Percentiles rank a stretch among this genome's conserved stretches.
Conservation (phyloP, 169 alveolate genomes). For the Condylostoma magnum region DNA sequence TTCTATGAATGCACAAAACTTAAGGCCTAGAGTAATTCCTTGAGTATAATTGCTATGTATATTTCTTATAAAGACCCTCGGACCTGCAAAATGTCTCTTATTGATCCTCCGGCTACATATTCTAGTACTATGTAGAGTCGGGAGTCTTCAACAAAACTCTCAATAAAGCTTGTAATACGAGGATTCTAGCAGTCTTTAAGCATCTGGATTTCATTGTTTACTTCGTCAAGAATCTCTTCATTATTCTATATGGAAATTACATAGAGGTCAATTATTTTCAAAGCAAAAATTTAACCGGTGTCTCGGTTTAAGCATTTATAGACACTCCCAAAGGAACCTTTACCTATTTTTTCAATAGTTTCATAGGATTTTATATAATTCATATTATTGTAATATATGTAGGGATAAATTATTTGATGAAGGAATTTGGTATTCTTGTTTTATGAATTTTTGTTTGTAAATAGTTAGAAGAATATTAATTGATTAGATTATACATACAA, state of each 20-base stretch:
- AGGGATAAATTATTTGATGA: too few relatives aligned
- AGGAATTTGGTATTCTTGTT: too few relatives aligned
- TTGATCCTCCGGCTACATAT: conserved; percentile 6
- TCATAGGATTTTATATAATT: too few relatives aligned
- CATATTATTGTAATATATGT: too few relatives aligned
- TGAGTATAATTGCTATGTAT: background rate
- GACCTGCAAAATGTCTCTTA: conserved; percentile 11
- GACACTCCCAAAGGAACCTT: conserved; percentile 39
- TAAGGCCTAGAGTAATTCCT: background rate
- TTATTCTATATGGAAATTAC: background rate
- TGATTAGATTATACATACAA: too few relatives aligned
- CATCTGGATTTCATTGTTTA: background rate
- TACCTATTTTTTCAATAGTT: conserved; percentile 30
- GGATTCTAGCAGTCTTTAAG: background rate
- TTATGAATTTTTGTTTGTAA: too few relatives aligned
- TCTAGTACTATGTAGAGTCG: background rate
- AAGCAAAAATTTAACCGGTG: conserved; percentile 27
- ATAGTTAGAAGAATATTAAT: too few relatives aligned
- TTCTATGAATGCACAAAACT: background rate
- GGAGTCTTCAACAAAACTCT: background rate
- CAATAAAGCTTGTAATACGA: background rate
- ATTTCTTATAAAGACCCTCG: conserved; percentile 4
- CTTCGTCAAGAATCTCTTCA: background rate
- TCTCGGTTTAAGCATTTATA: conserved; percentile 28
- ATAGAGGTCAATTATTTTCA: conserved; percentile 32